Conservation (phyloP, 2,329 filamentous ascomycete genomes). For the Aspergillus luchuensis region DNA sequence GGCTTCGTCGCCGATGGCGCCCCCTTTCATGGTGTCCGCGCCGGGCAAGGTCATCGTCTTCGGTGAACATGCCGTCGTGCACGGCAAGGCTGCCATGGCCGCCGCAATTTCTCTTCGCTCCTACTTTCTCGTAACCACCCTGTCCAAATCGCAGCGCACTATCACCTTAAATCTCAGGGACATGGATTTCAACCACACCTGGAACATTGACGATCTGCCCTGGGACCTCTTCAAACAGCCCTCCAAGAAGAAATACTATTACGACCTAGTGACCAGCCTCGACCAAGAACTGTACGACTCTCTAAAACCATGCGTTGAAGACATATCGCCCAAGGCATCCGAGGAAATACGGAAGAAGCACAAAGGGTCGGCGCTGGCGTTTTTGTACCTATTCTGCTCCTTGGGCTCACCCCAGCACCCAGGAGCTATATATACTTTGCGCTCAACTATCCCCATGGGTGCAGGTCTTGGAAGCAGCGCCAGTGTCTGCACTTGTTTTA, state of each 20-base stretch:
- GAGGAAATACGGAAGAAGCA: conserved; percentile 81
- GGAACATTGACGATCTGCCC: conserved; percentile 89
- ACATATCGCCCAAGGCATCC: conserved; percentile 67
- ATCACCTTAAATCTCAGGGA: conserved; percentile 89
- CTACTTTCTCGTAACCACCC: conserved; percentile 91
- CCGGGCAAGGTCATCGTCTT: conserved; percentile 98
- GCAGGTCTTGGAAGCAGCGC: conserved; percentile 91
- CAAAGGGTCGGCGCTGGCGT: conserved; percentile 76
- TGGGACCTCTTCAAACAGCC: conserved; percentile 80
- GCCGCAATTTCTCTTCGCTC: conserved; percentile 93
- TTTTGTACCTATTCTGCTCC: conserved; percentile 90
- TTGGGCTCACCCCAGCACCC: conserved; percentile 77
- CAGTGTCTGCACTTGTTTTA: conserved; percentile 88
- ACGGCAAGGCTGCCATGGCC: conserved; percentile 94
- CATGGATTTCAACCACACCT: conserved; percentile 84
- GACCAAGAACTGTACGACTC: conserved; percentile 80
- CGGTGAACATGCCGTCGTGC: conserved; percentile 96
- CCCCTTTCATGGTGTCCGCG: conserved; percentile 95
- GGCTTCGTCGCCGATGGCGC: conserved; percentile 65
- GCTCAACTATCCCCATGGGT: conserved; percentile 90
- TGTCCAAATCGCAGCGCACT: conserved; percentile 87
- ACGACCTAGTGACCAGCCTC: conserved; percentile 80
- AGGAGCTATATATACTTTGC: conserved; percentile 83
- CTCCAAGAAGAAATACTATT: conserved; percentile 91
- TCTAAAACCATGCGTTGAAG: conserved; percentile 74